Base-by-base conservation (phyloP, 2,329 filamentous ascomycete species). In the Aspergillaceae sp. region DNA sequence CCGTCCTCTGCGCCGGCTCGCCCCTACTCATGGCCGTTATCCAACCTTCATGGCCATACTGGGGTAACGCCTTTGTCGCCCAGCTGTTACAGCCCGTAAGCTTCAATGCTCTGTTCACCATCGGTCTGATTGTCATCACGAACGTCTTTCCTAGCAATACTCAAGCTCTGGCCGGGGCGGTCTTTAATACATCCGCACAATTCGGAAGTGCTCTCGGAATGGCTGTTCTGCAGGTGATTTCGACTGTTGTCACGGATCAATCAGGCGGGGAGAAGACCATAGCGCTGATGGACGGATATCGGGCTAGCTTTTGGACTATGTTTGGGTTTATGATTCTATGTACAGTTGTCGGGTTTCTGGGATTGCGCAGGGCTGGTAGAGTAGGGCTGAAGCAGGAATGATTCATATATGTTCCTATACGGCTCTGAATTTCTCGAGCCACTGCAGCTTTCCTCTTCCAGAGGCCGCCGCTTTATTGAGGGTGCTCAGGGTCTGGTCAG, bases 131-230 rank as follows among this genome's bases (percentile, higher is more conserved):
- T 3, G 40, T 59, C 3, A 52, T 54, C 37, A 49, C 52, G 1
- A 48, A 53, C 7, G 44, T 42, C 4, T 48, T 52, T 8, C 42
- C 48, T 2, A 40, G 44, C 7, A 32, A 77, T 6, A 79, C 71
- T 1, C 79, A 83, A 47, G 76, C 75, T 0, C 63, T 83, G 0
- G 79, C 78, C 0, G 80, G 79, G 0, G 78, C 76, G 0, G 78
- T 83, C 0, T 83, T 82, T 59, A 81, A 79, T 49, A 80, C 78
- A 0, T 66, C 75, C 0, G 64, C 71, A 0, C 78, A 82, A 50
- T 74, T 82, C 45, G 79, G 79, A 0, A 73, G 70, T 11, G 70
- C 73, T 0, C 64, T 80, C 1, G 77, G 76, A 0, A 56, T 80
- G 3, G 75, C 75, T 5, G 59, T 76, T 2, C 72, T 74, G 46